Evolutionary conservation across 306 rosid species (phyloP).

Genomic region (Lathyrus aphaca): DNA sequence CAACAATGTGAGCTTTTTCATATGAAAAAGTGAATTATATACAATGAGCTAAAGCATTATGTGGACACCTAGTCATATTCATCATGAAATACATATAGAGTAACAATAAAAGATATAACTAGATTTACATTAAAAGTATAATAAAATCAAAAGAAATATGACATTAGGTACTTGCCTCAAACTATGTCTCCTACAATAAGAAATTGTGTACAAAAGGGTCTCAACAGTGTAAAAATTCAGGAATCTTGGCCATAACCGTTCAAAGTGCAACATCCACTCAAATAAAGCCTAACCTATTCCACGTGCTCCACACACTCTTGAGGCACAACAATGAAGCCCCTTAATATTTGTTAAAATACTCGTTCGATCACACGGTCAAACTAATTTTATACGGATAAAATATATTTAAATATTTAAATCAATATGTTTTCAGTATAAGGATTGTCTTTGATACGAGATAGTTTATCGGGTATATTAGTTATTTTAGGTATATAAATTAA

Average conservation of each 20-base stretch:
- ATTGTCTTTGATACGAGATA: too few species aligned
- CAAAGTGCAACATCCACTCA: constrained; percentile 45
- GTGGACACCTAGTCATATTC: constrained; percentile 30
- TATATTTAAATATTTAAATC: too few species aligned
- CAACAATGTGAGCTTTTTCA: constrained; percentile 18
- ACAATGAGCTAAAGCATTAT: constrained; percentile 14
- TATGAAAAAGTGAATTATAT: not conserved
- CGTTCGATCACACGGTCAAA: too few species aligned
- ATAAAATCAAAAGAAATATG: not conserved
- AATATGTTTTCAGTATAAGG: too few species aligned
- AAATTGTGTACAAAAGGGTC: constrained; percentile 73
- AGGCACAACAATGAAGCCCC: constrained; percentile 55
- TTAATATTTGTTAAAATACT: not conserved
- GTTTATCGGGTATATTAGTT: too few species aligned
- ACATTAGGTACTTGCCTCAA: constrained; percentile 36
- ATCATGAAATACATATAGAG: constrained; percentile 23
- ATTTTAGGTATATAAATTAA: too few species aligned
- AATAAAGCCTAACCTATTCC: constrained; percentile 38
- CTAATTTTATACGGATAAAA: too few species aligned
- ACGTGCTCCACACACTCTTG: constrained; percentile 63
- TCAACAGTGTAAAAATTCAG: constrained; percentile 73
- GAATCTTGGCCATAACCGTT: constrained; percentile 72
- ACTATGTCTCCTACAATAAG: constrained; percentile 58
- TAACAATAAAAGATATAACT: constrained; percentile 15
- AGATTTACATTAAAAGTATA: not conserved